Base-by-base conservation (phyloP, 2,329 filamentous ascomycete genomes). In the Aspergillus novoparasiticus region DNA sequence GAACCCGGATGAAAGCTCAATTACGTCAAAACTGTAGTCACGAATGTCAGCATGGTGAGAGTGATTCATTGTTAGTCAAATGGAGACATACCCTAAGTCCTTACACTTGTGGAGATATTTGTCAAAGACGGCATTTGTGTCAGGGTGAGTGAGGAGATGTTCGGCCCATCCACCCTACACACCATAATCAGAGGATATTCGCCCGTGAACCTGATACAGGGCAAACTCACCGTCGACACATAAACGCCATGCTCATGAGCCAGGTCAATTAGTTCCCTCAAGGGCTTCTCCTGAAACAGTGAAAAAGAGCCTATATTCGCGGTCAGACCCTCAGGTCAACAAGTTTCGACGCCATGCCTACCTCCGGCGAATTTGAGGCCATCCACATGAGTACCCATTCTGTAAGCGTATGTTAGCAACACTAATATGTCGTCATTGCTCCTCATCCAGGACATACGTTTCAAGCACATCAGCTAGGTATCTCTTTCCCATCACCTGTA, bases 301-400 rank as follows among this genome's bases (percentile, higher is more conserved):
- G 81, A 81, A 71, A 86, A 86, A 0, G 82, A 83, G 2, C 83
- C 81, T 79, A 28, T 16, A 14, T 11, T 21, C 36, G 6, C 4
- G 11, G 55, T 65, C 23, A 66, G 57, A 19, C 26, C 23, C 32
- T 53, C 10, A 23, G 1, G 16, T 36, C 14, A 11, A 19, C 14
- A 19, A 23, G 50, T 4, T 12, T 30, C 21, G n/a, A 10, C 11
- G 43, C 14, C 10, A 6, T 1, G 19, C 67, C 57, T 23, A 76
- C 79, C 81, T 64, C 83, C 83, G 0, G 83, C 82, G 67, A 86
- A 86, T 64, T 86, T 86, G 54, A 87, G 75, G 0, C 84, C 84
- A 67, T 86, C 84, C 5, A 86, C 79, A 71, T 86, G 82, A 26
- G 81, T 74, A 0, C 83, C 83, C 83, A 86, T 85, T 3, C 80